Conservation (phyloP, 148 eudicot species). For the Polygonum maritimum region DNA sequence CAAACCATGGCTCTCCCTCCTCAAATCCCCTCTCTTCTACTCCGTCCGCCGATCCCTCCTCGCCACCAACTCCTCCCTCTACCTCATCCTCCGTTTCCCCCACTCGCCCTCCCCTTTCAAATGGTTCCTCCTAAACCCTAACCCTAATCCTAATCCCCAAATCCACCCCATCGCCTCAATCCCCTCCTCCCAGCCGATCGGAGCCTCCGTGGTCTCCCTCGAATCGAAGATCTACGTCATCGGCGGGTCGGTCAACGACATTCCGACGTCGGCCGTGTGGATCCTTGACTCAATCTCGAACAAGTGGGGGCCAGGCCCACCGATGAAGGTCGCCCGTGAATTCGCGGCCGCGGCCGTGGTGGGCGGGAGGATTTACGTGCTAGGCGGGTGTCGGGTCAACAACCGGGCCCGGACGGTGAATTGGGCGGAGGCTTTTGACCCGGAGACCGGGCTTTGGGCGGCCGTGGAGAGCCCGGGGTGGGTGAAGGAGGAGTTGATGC, state of each 20-base stretch:
- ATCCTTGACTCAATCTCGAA: slow-evolving; percentile 51
- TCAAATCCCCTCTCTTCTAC: slow-evolving; percentile 49
- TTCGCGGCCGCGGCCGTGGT: slow-evolving; percentile 70
- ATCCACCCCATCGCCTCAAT: slow-evolving; percentile 28
- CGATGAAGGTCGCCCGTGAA: slow-evolving; percentile 68
- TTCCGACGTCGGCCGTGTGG: slow-evolving; percentile 40
- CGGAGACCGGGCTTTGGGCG: slow-evolving; percentile 40
- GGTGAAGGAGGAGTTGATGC: slow-evolving; percentile 77
- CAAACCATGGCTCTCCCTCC: slow-evolving; percentile 47
- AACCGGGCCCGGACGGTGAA: slow-evolving; percentile 53
- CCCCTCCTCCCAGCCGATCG: slow-evolving; percentile 40
- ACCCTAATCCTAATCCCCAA: slow-evolving; percentile 18
- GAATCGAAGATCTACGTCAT: slow-evolving; percentile 56
- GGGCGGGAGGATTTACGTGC: slow-evolving; percentile 63
- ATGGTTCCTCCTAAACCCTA: slow-evolving; percentile 40
- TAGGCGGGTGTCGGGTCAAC: slow-evolving; percentile 86
- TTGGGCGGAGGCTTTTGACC: slow-evolving; percentile 89
- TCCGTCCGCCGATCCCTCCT: slow-evolving; percentile 46
- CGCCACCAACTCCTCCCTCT: slow-evolving; percentile 40
- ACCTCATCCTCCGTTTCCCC: slow-evolving; percentile 49
- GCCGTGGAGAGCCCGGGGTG: slow-evolving; percentile 46
- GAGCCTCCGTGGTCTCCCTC: slow-evolving; percentile 40
- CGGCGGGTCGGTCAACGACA: slow-evolving; percentile 60
- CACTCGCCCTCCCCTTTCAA: slow-evolving; percentile 34
- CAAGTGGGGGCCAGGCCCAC: slow-evolving; percentile 70